These are phyloP conservation scores for Plasmodium knowlesi DNA, from an alignment of 169 alveolate genomes.

Conservation along the genomic window DNA sequence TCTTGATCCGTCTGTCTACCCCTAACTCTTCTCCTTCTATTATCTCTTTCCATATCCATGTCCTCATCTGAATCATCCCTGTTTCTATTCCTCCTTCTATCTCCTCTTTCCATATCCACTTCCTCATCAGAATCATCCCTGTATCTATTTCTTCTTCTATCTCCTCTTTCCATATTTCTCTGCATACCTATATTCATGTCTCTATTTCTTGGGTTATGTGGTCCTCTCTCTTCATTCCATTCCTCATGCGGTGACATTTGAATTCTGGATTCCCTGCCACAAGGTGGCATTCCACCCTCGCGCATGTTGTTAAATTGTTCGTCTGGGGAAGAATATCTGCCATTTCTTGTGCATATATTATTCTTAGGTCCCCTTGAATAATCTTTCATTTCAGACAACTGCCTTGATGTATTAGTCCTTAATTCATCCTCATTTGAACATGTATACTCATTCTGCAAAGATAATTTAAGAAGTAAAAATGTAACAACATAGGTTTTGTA, in stretches of 20 bases:
- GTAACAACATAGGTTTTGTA: background rate
- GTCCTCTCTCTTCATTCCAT: background rate
- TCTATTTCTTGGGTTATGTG: background rate
- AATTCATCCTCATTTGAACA: background rate
- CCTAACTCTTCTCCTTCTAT: background rate
- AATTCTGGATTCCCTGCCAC: background rate
- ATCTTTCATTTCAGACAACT: background rate
- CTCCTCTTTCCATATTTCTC: background rate
- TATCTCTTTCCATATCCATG: background rate
- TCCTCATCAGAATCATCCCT: background rate
- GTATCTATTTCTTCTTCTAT: background rate
- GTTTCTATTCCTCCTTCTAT: background rate
- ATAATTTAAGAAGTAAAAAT: background rate
- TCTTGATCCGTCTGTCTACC: background rate
- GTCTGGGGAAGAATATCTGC: background rate
- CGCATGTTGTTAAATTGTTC: background rate
- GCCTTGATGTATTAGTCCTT: background rate
- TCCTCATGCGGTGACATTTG: background rate
- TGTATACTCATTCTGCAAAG: slow-evolving; percentile 9
- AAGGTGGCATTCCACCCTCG: background rate
- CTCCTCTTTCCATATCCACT: background rate
- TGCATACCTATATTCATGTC: background rate
- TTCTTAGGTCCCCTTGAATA: background rate
- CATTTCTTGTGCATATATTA: background rate
- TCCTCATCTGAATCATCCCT: background rate